Evolutionary conservation across 495 filamentous ascomycete genomes (phyloP).

Genomic region (Astrocystis sublimbata): DNA sequence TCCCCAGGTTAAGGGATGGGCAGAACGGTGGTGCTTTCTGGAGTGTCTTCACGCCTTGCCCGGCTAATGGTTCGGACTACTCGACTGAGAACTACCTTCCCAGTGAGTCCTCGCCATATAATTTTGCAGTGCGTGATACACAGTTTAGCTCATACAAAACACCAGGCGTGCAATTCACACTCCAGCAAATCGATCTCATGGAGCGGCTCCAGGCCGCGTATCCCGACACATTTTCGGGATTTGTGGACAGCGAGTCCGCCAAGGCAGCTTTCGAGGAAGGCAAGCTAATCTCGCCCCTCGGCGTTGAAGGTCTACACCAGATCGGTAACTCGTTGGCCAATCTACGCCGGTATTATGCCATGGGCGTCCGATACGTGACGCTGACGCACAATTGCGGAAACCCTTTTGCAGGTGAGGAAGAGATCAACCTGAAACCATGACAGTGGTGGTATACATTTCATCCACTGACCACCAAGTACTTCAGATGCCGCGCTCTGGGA

Average conservation of each 20-base stretch:
- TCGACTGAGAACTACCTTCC: constrained; percentile 67
- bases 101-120: constrained; percentile 29
- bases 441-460: no score
- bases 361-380: constrained; percentile 90
- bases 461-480: no score
- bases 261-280: constrained; percentile 58
- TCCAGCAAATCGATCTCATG: constrained; percentile 83
- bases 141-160: background rate
- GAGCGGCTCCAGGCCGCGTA: constrained; percentile 66
- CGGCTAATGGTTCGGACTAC: constrained; percentile 68
- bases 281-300: constrained; percentile 65
- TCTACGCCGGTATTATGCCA: constrained; percentile 68
- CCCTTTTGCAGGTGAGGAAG: constrained; percentile 74
- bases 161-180: constrained; percentile 62
- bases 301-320: constrained; percentile 91
- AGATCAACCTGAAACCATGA: no score
- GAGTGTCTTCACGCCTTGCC: constrained; percentile 83
- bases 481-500: constrained; percentile 74
- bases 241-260: constrained; percentile 59
- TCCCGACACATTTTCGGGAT: constrained; percentile 66
- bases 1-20: constrained; percentile 63
- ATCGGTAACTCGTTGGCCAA: constrained; percentile 84
- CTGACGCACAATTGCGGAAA: constrained; percentile 96
- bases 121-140: no score
- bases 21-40: constrained; percentile 80